phyloP scores from a whole-genome alignment of 108 stramenopile species.

The Nitzschia putrida region DNA sequence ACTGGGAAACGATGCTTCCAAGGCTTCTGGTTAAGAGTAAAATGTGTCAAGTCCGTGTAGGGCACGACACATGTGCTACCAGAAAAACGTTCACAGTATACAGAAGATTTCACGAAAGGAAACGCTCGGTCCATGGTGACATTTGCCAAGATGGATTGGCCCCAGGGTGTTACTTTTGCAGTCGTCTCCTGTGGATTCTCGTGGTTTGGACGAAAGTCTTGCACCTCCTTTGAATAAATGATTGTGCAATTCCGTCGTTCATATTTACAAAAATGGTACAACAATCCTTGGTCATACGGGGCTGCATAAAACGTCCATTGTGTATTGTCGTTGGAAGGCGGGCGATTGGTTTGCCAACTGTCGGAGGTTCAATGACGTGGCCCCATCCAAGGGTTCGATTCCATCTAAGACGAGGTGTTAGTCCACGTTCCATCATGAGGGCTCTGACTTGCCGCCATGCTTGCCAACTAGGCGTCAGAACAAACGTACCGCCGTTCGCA shows the following conservation, averaged over 20 bases:
- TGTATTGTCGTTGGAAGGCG: slow-evolving; percentile 1
- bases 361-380: slow-evolving; percentile 17
- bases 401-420: slow-evolving; percentile 18
- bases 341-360: background rate
- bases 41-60: slow-evolving; percentile 44
- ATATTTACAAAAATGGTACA: slow-evolving; percentile 50
- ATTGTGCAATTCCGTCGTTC: slow-evolving; percentile 32
- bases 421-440: slow-evolving; percentile 23
- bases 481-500: slow-evolving; percentile 42
- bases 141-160: background rate
- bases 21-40: slow-evolving; percentile 42
- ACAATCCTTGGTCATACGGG: slow-evolving; percentile 47
- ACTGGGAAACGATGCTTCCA: slow-evolving; percentile 25
- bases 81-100: background rate
- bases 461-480: slow-evolving; percentile 26
- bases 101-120: background rate
- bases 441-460: slow-evolving; percentile 19
- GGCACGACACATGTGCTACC: slow-evolving; percentile 20
- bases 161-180: background rate
- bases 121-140: background rate
- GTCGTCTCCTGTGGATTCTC: background rate
- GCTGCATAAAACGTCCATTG: slow-evolving; percentile 46
- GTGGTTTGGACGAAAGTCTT: background rate
- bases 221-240: background rate
- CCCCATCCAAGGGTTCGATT: slow-evolving; percentile 38